Conservation (phyloP, 1,139 yeast species). For the Meyerozyma athensensis region DNA sequence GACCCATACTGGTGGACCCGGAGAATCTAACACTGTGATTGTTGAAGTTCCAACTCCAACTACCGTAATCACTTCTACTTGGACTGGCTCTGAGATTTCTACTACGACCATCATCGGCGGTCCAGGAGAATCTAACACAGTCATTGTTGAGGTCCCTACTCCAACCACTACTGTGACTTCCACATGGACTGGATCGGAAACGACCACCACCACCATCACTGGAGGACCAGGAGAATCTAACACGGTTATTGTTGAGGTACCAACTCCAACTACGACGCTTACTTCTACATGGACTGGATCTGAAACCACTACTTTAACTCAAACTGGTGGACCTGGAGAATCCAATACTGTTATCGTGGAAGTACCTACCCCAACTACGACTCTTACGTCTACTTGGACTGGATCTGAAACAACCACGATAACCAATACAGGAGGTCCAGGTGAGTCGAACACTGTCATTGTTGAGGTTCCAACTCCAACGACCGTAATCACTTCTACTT, state of each 20-base stretch:
- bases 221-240: constrained; percentile 8
- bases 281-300: constrained; percentile 8
- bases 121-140: constrained; percentile 14
- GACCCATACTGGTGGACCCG: constrained; percentile 5
- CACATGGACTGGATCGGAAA: too few relatives aligned
- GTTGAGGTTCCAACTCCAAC: constrained; percentile 15
- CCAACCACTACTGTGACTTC: constrained; percentile 9
- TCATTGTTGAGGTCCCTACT: constrained; percentile 16
- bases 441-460: constrained; percentile 9
- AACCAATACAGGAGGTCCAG: constrained; percentile 8
- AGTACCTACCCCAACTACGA: constrained; percentile 8
- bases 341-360: constrained; percentile 10
- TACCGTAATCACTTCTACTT: constrained; percentile 10
- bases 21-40: constrained; percentile 14
- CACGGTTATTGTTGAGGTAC: constrained; percentile 9
- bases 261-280: constrained; percentile 10
- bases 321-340: constrained; percentile 8
- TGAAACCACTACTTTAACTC: constrained; percentile 7
- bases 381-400: constrained; percentile 8
- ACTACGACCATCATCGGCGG: constrained; percentile 10
- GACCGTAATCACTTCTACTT: constrained; percentile 13
- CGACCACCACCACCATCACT: neutral
- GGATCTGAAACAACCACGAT: constrained; percentile 9
- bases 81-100: constrained; percentile 9
- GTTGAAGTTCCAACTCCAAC: constrained; percentile 17